phyloP scores from a whole-genome alignment of 495 filamentous ascomycete species.

The Neurospora sp. region DNA sequence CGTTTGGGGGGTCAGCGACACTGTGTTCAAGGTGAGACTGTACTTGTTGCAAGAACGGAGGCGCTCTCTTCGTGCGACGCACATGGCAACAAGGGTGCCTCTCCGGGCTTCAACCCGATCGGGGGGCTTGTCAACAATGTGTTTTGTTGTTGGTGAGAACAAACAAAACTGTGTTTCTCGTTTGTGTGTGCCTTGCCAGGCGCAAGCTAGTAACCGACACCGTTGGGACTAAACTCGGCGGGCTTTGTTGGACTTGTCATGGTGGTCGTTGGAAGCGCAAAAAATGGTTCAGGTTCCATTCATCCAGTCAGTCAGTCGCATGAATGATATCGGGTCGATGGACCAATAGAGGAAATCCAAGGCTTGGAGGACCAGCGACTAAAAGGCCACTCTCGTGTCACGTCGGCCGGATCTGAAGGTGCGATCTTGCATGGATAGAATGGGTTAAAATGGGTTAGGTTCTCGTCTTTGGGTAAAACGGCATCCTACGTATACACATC shows the following conservation, averaged over 20 bases:
- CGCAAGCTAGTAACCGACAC: background rate
- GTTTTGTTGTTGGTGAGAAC: background rate
- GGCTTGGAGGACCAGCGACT: background rate
- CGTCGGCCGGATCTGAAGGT: background rate
- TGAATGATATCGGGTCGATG: background rate
- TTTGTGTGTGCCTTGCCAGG: background rate
- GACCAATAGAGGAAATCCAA: background rate
- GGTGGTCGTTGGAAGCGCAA: background rate
- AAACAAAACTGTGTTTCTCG: background rate
- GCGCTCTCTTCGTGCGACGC: background rate
- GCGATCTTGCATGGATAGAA: background rate
- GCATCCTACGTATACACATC: background rate
- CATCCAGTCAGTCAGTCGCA: background rate
- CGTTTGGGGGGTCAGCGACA: background rate
- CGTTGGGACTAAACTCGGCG: background rate
- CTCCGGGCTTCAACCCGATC: background rate
- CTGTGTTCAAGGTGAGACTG: background rate
- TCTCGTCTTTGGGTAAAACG: background rate
- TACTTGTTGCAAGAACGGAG: background rate
- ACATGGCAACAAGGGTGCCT: background rate
- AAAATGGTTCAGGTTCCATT: background rate
- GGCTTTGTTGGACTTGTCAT: background rate
- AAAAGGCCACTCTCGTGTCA: background rate
- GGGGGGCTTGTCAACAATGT: background rate
- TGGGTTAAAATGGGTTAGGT: background rate